Evolutionary conservation across 345 rosid genomes (phyloP).

Genomic region (Eucalyptus microcorys): DNA sequence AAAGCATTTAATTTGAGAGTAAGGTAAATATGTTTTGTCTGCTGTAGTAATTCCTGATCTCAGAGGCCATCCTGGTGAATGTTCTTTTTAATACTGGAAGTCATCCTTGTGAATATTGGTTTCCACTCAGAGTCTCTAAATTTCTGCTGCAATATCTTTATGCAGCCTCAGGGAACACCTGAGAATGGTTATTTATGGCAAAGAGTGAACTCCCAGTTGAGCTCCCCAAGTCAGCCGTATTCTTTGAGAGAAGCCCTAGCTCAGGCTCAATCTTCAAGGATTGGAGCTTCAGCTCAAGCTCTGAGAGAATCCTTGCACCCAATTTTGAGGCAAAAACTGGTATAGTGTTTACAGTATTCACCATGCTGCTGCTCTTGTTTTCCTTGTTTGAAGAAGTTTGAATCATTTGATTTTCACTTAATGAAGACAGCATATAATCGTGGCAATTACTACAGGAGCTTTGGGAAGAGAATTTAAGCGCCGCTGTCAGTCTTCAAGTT

Average conservation of each 20-base stretch:
- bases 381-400: background rate
- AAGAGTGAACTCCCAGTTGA: constrained; percentile 93
- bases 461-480: constrained; percentile 99
- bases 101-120: background rate
- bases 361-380: background rate
- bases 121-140: background rate
- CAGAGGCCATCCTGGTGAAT: background rate
- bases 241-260: constrained; percentile 98
- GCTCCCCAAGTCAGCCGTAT: constrained; percentile 98
- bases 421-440: background rate
- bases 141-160: background rate
- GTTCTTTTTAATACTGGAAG: background rate
- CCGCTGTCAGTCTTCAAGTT: constrained; percentile 97
- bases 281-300: constrained; percentile 98
- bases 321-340: constrained; percentile 90
- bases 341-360: constrained; percentile 8
- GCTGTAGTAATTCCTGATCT: background rate
- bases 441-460: constrained; percentile 58
- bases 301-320: constrained; percentile 96
- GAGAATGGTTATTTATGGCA: constrained; percentile 92
- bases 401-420: background rate
- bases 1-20: background rate
- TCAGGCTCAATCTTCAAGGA: constrained; percentile 97
- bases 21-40: background rate
- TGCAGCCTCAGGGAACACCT: constrained; percentile 93